Conservation (phyloP, 106 monocot species). For the Triglochin maritima region DNA sequence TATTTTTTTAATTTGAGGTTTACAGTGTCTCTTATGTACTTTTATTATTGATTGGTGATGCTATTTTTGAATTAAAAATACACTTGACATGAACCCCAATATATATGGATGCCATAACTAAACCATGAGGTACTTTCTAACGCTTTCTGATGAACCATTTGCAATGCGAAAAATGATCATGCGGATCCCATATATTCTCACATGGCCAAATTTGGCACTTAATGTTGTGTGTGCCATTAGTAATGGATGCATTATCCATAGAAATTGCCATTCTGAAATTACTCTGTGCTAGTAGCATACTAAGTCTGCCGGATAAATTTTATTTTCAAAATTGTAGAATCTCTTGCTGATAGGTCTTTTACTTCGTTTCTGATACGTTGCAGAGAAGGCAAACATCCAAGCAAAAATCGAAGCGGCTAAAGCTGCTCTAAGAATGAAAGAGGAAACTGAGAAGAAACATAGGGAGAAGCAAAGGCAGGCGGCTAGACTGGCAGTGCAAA, state of each 20-base stretch:
- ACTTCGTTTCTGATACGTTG: not conserved
- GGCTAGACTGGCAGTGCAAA: slow-evolving; percentile 49
- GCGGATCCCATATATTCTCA: too few relatives aligned
- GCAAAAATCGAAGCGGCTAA: slow-evolving; percentile 42
- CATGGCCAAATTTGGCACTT: too few relatives aligned
- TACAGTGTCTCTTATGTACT: not conserved
- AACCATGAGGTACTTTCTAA: not conserved
- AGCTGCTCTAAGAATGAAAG: slow-evolving; percentile 25
- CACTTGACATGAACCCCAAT: not conserved
- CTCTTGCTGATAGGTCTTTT: not conserved
- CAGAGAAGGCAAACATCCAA: slow-evolving; percentile 53
- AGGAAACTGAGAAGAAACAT: slow-evolving; percentile 34
- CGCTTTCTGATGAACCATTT: not conserved
- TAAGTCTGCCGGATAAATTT: not conserved
- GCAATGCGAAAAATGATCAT: too few relatives aligned
- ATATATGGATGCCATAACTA: not conserved
- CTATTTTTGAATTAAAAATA: not conserved
- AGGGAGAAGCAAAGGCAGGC: slow-evolving; percentile 55
- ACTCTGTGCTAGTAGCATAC: not conserved
- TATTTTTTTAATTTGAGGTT: not conserved
- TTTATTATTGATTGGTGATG: not conserved
- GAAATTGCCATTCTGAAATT: too few relatives aligned
- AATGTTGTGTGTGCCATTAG: too few relatives aligned
- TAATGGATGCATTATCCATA: too few relatives aligned
- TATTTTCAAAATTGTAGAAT: not conserved